Evolutionary conservation across 495 filamentous ascomycete genomes (phyloP), one percentile per base, ranked within the genome.

Genomic region (Penicillium manginii): DNA sequence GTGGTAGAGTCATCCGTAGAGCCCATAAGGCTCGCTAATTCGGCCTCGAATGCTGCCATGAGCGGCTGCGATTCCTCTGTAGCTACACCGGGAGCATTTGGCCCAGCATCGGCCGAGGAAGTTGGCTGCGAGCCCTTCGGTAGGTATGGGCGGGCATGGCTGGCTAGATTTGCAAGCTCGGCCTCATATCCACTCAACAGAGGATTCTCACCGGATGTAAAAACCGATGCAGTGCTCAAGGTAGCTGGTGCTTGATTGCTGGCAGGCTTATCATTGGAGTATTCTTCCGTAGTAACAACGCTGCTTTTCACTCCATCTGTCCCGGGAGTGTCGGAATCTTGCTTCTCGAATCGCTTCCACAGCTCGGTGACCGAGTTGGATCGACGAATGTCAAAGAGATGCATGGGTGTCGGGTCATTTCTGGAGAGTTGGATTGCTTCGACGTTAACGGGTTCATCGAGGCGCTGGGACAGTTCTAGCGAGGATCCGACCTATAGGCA

Each of bases 11-110:
- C 67, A 2, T 71, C 67, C 2, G 60, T 46, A 32, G 68, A 47
- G 54, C 69, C 37, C 46, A 82, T 59, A 14, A 83, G 65, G 54
- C 68, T 78, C 37, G 81, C 73, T 60, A 84, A 65, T 58, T 84
- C 81, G n/a, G 71, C 74, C 50, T 83, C 81, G 47, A 83, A 83
- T 39, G 77, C 77, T 37, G 73, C 75, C 49, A 84, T 68, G 22
- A 84, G 67, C 22, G 81, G 70, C 53, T 72, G 62, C 12, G 45
- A 47, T 22, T 47, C 45, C 8, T 26, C 6, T 12, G 12, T 7
- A 9, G 45, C 9, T 6, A 14, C 19, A 23, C 15, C 1, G 6
- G 9, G 18, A 12, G 45, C 10, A n/a, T 26, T 47, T 47, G 45
- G 21, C 19, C 10, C 45, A 14, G 45, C 2, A 12, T n/a, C 45